A percentile compares a stretch with the other conserved stretches of the same genome.
Conservation (phyloP, 805 yeast genomes). For the Yarrowia divulgata region DNA sequence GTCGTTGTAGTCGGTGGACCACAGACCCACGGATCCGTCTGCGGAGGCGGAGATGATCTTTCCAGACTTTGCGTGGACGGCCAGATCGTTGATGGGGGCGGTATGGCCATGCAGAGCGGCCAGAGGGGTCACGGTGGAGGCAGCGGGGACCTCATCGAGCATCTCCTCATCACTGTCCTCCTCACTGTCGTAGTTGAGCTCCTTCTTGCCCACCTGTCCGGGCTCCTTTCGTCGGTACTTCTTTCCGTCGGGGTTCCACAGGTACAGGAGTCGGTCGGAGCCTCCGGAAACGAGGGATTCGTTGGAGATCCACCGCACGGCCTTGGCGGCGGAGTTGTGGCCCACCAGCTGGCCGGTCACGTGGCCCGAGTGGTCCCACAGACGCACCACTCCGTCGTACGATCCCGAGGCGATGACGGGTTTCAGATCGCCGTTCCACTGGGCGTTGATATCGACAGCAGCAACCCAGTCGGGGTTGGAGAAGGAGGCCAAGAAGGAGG, state of each 20-base stretch:
- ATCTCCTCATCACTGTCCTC: slow-evolving; percentile 54
- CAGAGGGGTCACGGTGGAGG: slow-evolving; percentile 59
- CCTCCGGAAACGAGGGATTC: slow-evolving; percentile 84
- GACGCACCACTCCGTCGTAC: slow-evolving; percentile 92
- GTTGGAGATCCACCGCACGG: slow-evolving; percentile 79
- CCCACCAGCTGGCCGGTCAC: slow-evolving; percentile 84
- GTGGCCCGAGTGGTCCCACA: slow-evolving; percentile 82
- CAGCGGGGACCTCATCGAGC: slow-evolving; percentile 53
- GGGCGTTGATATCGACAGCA: slow-evolving; percentile 63
- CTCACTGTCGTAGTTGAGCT: slow-evolving; percentile 41
- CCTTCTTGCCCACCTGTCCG: slow-evolving; percentile 35
- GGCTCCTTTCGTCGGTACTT: slow-evolving; percentile 41
- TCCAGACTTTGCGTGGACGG: slow-evolving; percentile 60
- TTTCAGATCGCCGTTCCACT: slow-evolving; percentile 48
- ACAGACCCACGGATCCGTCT: slow-evolving; percentile 79
- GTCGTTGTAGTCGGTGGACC: slow-evolving; percentile 89
- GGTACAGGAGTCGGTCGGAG: slow-evolving; percentile 83
- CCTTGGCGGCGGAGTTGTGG: slow-evolving; percentile 85
- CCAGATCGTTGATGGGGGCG: slow-evolving; percentile 82
- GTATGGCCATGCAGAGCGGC: slow-evolving; percentile 91
- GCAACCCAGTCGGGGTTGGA: slow-evolving; percentile 97
- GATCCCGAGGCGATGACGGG: slow-evolving; percentile 83
- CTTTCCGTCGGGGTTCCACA: slow-evolving; percentile 75
- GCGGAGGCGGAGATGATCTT: slow-evolving; percentile 84
- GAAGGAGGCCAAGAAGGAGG: slow-evolving; percentile 87